These are phyloP conservation scores for Pseudopyrenochaeta lycopersici DNA, from an alignment of 2,329 filamentous ascomycete genomes.

Conservation along the genomic window DNA sequence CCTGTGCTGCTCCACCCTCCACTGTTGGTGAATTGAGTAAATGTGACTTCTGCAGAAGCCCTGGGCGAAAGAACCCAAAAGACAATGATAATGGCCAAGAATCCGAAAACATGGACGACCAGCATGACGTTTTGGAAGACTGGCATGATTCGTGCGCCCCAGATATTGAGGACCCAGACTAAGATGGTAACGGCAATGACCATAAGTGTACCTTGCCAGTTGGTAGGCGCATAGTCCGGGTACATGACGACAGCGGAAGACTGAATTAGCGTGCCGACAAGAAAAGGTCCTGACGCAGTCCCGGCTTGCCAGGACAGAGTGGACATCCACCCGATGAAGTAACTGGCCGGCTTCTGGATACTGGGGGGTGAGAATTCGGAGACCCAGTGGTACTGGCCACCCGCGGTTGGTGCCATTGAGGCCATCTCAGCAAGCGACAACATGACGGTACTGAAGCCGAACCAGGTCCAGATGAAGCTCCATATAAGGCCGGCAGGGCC, in stretches of 20 bases:
- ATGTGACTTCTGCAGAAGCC: conserved; percentile 38
- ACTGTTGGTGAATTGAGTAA: conserved; percentile 47
- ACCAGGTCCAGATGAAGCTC: conserved; percentile 47
- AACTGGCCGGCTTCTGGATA: conserved; percentile 38
- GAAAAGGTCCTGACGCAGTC: conserved; percentile 57
- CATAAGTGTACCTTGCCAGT: conserved; percentile 61
- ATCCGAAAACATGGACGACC: conserved; percentile 55
- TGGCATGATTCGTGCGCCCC: conserved; percentile 40
- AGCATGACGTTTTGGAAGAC: conserved; percentile 48
- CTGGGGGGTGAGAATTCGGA: conserved; percentile 43
- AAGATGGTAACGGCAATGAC: conserved; percentile 57
- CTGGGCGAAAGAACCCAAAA: conserved; percentile 47
- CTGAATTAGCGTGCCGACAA: conserved; percentile 60
- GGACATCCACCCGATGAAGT: conserved; percentile 57
- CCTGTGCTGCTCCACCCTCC: conserved; percentile 52
- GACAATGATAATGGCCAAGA: conserved; percentile 54
- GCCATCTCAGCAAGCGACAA: conserved; percentile 47
- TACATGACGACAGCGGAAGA: conserved; percentile 53
- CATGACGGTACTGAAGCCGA: conserved; percentile 43
- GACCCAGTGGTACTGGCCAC: conserved; percentile 49
- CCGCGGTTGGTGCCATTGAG: conserved; percentile 46
- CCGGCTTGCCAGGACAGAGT: conserved; percentile 62
- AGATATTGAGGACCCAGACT: conserved; percentile 55
- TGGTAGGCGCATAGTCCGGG: conserved; percentile 51
- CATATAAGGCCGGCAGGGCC: conserved; percentile 45